Percentiles rank a stretch among this genome's conserved stretches.
phyloP scores from a whole-genome alignment of 2,329 filamentous ascomycete genomes.

The Hypoxylon sp. region DNA sequence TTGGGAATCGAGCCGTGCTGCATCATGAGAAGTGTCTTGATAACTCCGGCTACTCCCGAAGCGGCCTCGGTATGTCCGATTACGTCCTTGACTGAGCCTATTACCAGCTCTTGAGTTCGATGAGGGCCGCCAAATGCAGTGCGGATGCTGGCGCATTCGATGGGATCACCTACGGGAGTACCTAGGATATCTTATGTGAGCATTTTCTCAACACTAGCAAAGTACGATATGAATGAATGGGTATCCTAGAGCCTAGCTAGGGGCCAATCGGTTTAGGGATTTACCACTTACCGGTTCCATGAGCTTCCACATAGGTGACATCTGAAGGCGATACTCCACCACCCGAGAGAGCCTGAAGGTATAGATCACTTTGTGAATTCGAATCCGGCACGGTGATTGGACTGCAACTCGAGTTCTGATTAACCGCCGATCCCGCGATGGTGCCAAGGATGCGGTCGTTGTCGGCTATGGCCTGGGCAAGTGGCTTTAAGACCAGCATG shows the following conservation, averaged over 20 bases:
- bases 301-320: slow-evolving; percentile 55
- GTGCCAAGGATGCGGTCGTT: slow-evolving; percentile 65
- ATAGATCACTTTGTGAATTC: slow-evolving; percentile 52
- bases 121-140: slow-evolving; percentile 33
- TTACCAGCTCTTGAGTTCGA: slow-evolving; percentile 20
- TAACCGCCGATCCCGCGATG: slow-evolving; percentile 56
- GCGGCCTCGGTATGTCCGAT: slow-evolving; percentile 53
- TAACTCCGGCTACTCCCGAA: slow-evolving; percentile 51
- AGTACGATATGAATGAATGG: background rate
- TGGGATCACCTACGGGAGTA: slow-evolving; percentile 55
- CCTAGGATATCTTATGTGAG: slow-evolving; percentile 14
- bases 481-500: slow-evolving; percentile 64
- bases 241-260: background rate
- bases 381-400: slow-evolving; percentile 52
- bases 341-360: slow-evolving; percentile 46
- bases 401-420: slow-evolving; percentile 50
- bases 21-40: slow-evolving; percentile 56
- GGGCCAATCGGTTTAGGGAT: background rate
- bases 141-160: slow-evolving; percentile 47
- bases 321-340: slow-evolving; percentile 47
- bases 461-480: slow-evolving; percentile 65
- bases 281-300: slow-evolving; percentile 55
- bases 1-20: slow-evolving; percentile 48
- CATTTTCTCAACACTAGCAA: background rate
- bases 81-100: slow-evolving; percentile 54